phyloP scores from a whole-genome alignment of 805 yeast species.

The Starmerella vitae region DNA sequence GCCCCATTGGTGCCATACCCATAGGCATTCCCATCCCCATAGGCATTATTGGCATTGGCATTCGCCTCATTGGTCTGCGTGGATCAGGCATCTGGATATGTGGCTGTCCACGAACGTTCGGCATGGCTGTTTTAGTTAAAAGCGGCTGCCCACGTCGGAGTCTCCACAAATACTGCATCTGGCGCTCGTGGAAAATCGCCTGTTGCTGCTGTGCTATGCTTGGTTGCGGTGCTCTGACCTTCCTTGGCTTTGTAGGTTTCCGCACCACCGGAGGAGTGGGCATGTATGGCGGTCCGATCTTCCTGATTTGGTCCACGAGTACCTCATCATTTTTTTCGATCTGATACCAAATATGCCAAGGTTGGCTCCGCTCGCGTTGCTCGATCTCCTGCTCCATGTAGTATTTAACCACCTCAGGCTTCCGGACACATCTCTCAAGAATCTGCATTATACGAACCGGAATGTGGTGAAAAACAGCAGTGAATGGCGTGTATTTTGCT shows the following conservation, averaged over 20 bases:
- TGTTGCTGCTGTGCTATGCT: constrained; percentile 3
- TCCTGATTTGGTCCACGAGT: constrained; percentile 21
- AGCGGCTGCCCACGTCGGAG: constrained; percentile 11
- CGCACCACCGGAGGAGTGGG: constrained; percentile 13
- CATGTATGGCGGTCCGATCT: constrained; percentile 14
- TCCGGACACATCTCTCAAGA: constrained; percentile 49
- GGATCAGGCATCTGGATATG: constrained; percentile 1
- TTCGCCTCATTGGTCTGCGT: not conserved
- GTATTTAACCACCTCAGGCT: constrained; percentile 40
- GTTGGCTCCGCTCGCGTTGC: constrained; percentile 46
- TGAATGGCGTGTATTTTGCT: constrained; percentile 40
- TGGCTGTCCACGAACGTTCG: constrained; percentile 5
- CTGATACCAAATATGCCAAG: constrained; percentile 68
- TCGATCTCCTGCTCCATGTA: constrained; percentile 50
- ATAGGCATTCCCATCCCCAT: not conserved
- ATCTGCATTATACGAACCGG: constrained; percentile 55
- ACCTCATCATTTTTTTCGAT: constrained; percentile 30
- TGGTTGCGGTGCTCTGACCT: constrained; percentile 10
- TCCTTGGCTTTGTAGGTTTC: constrained; percentile 13
- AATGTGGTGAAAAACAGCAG: constrained; percentile 51
- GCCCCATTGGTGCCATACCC: too few relatives aligned
- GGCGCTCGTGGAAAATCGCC: not conserved
- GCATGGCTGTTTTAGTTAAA: not conserved
- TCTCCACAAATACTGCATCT: not conserved
- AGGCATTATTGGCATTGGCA: not conserved